phyloP scores from a whole-genome alignment of 2,329 filamentous ascomycete species.

The Fusarium chaquense region DNA sequence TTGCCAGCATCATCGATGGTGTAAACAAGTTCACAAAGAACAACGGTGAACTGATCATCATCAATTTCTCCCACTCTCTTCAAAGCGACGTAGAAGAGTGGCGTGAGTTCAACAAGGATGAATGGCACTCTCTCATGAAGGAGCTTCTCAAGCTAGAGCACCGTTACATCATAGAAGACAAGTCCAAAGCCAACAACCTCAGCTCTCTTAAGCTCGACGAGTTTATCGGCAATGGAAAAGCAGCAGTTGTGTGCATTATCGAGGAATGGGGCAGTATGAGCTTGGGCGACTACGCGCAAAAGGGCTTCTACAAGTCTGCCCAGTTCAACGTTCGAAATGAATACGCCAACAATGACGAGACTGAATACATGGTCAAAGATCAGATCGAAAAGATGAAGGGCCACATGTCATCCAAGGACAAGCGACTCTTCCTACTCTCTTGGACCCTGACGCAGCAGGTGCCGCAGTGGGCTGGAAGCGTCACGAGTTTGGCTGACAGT shows the following conservation, averaged over 20 bases:
- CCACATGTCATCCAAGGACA: conserved; percentile 18
- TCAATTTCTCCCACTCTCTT: conserved; percentile 17
- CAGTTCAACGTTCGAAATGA: conserved; percentile 22
- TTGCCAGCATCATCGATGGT: neutral
- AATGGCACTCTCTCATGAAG: conserved; percentile 19
- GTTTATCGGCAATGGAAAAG: conserved; percentile 4
- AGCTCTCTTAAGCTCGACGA: neutral
- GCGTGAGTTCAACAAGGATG: conserved; percentile 23
- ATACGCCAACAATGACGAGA: conserved; percentile 22
- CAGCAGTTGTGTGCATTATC: conserved; percentile 1
- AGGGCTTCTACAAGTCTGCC: conserved; percentile 10
- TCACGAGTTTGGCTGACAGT: neutral
- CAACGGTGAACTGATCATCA: neutral
- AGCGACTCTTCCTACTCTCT: conserved; percentile 8
- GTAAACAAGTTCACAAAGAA: conserved; percentile 17
- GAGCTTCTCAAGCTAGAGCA: conserved; percentile 15
- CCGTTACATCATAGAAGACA: neutral
- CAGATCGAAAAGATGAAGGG: conserved; percentile 21
- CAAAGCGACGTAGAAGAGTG: conserved; percentile 11
- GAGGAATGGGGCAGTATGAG: conserved; percentile 10
- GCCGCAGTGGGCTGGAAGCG: neutral
- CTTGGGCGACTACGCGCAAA: conserved; percentile 3
- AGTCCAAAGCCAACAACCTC: conserved; percentile 14
- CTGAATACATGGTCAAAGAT: conserved; percentile 1
- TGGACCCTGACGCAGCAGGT: conserved; percentile 20